These are phyloP conservation scores for Colletotrichum viniferum DNA, from an alignment of 2,329 filamentous ascomycete genomes.

Conservation along the genomic window DNA sequence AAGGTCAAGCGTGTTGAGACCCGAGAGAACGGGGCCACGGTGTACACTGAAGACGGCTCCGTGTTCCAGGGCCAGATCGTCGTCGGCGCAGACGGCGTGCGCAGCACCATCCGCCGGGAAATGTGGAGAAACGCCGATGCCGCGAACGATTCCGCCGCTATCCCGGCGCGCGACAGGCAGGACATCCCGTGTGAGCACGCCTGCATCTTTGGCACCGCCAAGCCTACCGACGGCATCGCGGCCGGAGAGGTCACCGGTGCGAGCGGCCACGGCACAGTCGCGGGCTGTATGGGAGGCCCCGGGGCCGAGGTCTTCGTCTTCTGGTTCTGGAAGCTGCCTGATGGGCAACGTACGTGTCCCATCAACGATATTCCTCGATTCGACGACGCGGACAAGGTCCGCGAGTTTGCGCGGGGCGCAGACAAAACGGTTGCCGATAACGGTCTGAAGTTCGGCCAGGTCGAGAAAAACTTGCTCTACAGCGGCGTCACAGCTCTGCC, in stretches of 20 bases:
- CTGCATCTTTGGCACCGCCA: slow-evolving; percentile 15
- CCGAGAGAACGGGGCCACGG: slow-evolving; percentile 24
- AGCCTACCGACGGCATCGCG: background rate
- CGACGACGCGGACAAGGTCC: slow-evolving; percentile 2
- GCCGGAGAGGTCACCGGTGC: slow-evolving; percentile 3
- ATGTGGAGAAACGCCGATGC: slow-evolving; percentile 26
- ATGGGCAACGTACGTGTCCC: background rate
- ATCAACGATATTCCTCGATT: slow-evolving; percentile 10
- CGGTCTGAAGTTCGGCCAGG: background rate
- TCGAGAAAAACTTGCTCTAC: background rate
- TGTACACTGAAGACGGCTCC: slow-evolving; percentile 33
- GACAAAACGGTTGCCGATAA: background rate
- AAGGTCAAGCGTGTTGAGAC: slow-evolving; percentile 18
- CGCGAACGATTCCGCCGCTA: background rate
- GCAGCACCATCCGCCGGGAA: slow-evolving; percentile 38
- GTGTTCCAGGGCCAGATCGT: slow-evolving; percentile 36
- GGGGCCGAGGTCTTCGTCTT: background rate
- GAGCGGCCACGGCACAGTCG: background rate
- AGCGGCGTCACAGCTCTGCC: slow-evolving; percentile 16
- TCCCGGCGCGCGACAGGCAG: background rate
- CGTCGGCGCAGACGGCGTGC: slow-evolving; percentile 44
- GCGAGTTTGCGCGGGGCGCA: background rate
- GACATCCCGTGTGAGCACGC: slow-evolving; percentile 12
- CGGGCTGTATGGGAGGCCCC: slow-evolving; percentile 6
- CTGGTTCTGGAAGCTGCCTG: slow-evolving; percentile 16